Conservation (phyloP, 2,329 filamentous ascomycete species). For the Zasmidium citrigriseum region DNA sequence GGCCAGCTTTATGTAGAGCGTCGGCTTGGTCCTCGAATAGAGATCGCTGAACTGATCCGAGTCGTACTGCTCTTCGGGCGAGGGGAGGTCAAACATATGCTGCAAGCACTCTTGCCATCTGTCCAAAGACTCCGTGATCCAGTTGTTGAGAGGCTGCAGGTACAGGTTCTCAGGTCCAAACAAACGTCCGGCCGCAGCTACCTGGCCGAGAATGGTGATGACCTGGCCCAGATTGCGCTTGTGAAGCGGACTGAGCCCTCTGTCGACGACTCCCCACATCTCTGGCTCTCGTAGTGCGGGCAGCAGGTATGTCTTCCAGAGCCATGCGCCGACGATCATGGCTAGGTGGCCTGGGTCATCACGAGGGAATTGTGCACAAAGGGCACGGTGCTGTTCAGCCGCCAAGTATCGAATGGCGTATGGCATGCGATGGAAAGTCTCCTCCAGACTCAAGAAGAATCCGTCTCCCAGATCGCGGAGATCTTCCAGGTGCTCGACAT, state of each 20-base stretch:
- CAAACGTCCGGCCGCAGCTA: constrained; percentile 79
- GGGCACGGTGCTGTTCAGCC: constrained; percentile 77
- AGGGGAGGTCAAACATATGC: constrained; percentile 77
- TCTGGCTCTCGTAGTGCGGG: constrained; percentile 88
- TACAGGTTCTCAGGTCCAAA: constrained; percentile 97
- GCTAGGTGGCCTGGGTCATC: constrained; percentile 77
- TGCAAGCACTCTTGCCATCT: constrained; percentile 74
- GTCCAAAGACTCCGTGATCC: constrained; percentile 81
- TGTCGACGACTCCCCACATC: constrained; percentile 89
- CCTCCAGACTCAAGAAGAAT: constrained; percentile 79
- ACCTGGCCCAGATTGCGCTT: constrained; percentile 91
- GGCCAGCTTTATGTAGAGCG: constrained; percentile 97
- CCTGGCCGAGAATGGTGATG: constrained; percentile 85
- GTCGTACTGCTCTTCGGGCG: constrained; percentile 89
- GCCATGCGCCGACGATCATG: constrained; percentile 83
- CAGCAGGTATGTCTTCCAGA: constrained; percentile 92
- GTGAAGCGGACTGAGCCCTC: constrained; percentile 83
- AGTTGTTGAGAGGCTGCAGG: constrained; percentile 90
- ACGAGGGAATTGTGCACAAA: constrained; percentile 74
- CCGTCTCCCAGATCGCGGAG: constrained; percentile 93
- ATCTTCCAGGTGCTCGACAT: constrained; percentile 92
- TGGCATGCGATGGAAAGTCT: constrained; percentile 82
- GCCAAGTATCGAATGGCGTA: constrained; percentile 89
- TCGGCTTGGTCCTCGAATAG: constrained; percentile 93
- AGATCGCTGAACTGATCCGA: constrained; percentile 99